A percentile compares a stretch with the other conserved stretches of the same genome.
Evolutionary conservation across 805 yeast genomes (phyloP).

Genomic region (Candida multigemmis): DNA sequence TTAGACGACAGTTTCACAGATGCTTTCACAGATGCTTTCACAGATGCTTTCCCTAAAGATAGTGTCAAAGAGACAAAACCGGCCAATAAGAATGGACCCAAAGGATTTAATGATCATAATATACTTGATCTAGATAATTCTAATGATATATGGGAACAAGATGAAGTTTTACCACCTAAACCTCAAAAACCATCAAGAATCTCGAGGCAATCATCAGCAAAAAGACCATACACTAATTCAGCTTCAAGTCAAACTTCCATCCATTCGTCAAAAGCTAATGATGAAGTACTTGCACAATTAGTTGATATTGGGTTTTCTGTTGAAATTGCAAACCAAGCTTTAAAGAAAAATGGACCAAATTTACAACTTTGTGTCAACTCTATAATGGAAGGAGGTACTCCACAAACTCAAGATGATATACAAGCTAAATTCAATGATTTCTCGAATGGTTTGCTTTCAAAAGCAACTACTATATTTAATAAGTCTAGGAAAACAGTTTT

Average conservation of each 20-base stretch:
- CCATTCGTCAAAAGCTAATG: slow-evolving; percentile 12
- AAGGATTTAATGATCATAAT: neutral
- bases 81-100: neutral
- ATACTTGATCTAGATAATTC: neutral
- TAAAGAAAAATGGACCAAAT: slow-evolving; percentile 49
- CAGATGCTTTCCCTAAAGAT: slow-evolving; percentile 2
- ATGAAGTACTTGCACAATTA: slow-evolving; percentile 54
- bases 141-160: neutral
- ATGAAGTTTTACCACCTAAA: too few species aligned
- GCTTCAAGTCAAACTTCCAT: slow-evolving; percentile 1
- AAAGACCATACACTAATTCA: neutral
- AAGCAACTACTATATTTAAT: slow-evolving; percentile 50
- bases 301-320: slow-evolving; percentile 74
- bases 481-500: slow-evolving; percentile 54
- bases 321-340: slow-evolving; percentile 51
- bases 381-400: slow-evolving; percentile 40
- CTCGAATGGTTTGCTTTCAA: slow-evolving; percentile 46
- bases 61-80: neutral
- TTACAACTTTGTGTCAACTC: slow-evolving; percentile 58
- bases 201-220: neutral
- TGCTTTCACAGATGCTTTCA: slow-evolving; percentile 11
- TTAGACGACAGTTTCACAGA: slow-evolving; percentile 37
- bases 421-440: slow-evolving; percentile 39
- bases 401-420: slow-evolving; percentile 7
- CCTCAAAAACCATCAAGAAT: slow-evolving; percentile 2